Base-by-base conservation (phyloP, 805 yeast genomes). In the Torulaspora gathmanii region DNA sequence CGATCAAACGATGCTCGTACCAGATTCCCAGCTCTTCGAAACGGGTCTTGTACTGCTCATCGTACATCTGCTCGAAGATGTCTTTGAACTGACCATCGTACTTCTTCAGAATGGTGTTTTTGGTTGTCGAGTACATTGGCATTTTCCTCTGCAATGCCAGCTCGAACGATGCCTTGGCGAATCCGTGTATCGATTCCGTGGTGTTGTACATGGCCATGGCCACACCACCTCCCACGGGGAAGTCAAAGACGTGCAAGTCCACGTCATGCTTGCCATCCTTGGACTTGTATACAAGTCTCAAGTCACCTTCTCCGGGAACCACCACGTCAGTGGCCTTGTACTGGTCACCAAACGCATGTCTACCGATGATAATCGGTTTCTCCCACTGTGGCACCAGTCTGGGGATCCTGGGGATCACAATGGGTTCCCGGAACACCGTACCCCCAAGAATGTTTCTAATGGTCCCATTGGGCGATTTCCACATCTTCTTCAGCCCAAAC, bases 281-380 rank as follows among this genome's bases (percentile, higher is more conserved):
- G 42, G 95, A 90, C 50, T 80, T 83, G 76, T 78, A 91, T 8
- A 79, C 84, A 43, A 91, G 70, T 64, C 82, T 82, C 61, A 91
- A 73, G 53, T 78, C 77, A 51, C 98, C 98, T 30, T 91, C 83
- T 45, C 78, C 77, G 37, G 89, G 86, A 33, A 90, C 72, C 12
- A 88, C 81, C 44, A 83, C 69, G 65, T 91, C 96, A 39, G 95
- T 86, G 52, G 96, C 95, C 71, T 83, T 85, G 75, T 91, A 91
- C 71, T 91, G 98, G 68, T 91, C 98, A 53, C 97, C 98, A 65
- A 79, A 87, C 22, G 97, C 98, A 59, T 91, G 98, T 73, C 98
- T 86, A 44, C 98, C 98, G 66, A 91, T 91, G 61, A 90, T 84
- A 65, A 91, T 91, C 49, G 98, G 96, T 68, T 89, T 75, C 63